Evolutionary conservation across 768 basidiomycete species (phyloP).

Genomic region (Stropharia rugosoannulata): DNA sequence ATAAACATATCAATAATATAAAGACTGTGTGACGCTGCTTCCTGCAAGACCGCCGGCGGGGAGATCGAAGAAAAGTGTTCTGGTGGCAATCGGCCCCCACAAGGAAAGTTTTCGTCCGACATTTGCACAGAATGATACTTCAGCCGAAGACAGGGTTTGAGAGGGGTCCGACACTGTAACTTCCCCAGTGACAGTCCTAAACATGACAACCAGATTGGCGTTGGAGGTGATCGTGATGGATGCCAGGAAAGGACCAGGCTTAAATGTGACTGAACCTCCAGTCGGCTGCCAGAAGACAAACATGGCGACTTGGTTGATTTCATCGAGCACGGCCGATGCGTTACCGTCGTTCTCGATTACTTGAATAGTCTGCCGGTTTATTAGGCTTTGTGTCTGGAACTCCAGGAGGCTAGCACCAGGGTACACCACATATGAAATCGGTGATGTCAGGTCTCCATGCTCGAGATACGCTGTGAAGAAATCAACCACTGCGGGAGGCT

Average conservation of each 20-base stretch:
- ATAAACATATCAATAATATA: constrained; percentile 6
- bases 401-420: constrained; percentile 43
- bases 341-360: constrained; percentile 45
- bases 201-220: constrained; percentile 44
- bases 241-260: constrained; percentile 14
- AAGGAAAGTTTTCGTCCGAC: constrained; percentile 21
- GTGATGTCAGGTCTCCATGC: constrained; percentile 30
- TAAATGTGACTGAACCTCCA: constrained; percentile 44
- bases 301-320: constrained; percentile 37
- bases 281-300: constrained; percentile 55
- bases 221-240: constrained; percentile 34
- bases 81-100: constrained; percentile 22
- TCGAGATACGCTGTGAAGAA: constrained; percentile 67
- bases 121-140: constrained; percentile 34
- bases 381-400: constrained; percentile 38
- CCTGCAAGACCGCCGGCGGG: constrained; percentile 51
- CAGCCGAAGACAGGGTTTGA: constrained; percentile 41
- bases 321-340: constrained; percentile 53
- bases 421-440: constrained; percentile 54
- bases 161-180: constrained; percentile 68
- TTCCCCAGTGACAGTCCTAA: constrained; percentile 35
- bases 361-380: constrained; percentile 23
- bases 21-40: constrained; percentile 37
- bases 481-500: constrained; percentile 55
- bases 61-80: constrained; percentile 36